Conservation (phyloP, 805 yeast species). For the Blastobotrys robertii region DNA sequence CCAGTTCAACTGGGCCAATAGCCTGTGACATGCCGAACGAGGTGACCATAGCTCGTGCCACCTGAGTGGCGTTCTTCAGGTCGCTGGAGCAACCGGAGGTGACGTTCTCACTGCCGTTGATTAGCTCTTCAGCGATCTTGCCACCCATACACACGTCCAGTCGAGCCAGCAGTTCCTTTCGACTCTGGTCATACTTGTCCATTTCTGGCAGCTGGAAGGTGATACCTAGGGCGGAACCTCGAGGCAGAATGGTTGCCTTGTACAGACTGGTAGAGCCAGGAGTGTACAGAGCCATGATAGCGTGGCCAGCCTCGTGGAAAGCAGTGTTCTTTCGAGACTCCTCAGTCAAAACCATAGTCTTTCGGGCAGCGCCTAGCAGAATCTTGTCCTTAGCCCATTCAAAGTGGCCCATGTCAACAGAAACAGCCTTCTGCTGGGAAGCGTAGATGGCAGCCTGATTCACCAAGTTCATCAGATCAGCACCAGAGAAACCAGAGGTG, state of each 20-base stretch:
- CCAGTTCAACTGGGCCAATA: constrained; percentile 84
- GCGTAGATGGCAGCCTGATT: constrained; percentile 98
- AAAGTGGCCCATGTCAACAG: constrained; percentile 83
- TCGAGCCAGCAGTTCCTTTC: constrained; percentile 79
- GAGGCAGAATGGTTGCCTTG: constrained; percentile 92
- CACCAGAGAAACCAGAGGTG: constrained; percentile 98
- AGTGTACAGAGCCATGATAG: constrained; percentile 92
- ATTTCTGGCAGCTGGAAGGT: constrained; percentile 97
- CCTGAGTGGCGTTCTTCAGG: constrained; percentile 77
- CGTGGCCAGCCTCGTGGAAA: constrained; percentile 99
- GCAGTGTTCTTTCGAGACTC: constrained; percentile 91
- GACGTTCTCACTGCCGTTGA: constrained; percentile 84
- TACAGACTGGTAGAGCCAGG: constrained; percentile 91
- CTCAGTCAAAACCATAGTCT: constrained; percentile 95
- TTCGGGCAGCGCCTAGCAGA: constrained; percentile 95
- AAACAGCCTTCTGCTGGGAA: constrained; percentile 80
- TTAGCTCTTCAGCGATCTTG: constrained; percentile 89
- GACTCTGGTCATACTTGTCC: constrained; percentile 93
- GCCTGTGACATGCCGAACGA: constrained; percentile 92
- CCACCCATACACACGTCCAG: constrained; percentile 99
- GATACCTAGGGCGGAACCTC: constrained; percentile 94
- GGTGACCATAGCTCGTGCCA: constrained; percentile 95
- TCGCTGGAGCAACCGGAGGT: constrained; percentile 95
- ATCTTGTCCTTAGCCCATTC: constrained; percentile 99
- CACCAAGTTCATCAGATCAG: constrained; percentile 88